Evolutionary conservation across 2,329 filamentous ascomycete genomes (phyloP), one percentile per base, ranked within the genome.

Genomic region (Fusarium humuli): DNA sequence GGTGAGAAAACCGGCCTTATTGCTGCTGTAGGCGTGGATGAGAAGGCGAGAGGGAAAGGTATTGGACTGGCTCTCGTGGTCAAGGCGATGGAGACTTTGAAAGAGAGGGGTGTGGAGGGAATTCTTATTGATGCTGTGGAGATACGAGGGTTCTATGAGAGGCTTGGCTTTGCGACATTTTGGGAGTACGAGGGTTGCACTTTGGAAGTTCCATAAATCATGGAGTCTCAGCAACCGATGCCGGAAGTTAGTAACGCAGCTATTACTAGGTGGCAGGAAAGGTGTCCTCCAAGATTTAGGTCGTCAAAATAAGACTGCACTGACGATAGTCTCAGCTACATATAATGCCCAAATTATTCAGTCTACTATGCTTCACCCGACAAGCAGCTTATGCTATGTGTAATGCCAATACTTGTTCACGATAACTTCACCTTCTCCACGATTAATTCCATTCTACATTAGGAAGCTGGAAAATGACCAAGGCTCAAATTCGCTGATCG

Each of bases 141-240:
- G 12, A 72, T 75, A 27, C 27, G 25, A 7, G 70, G 73, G 0
- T 75, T 75, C 29, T 75, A 75, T 30, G 73, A 75, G 5, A 59
- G 52, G 11, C 6, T 75, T 5, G 73, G 65, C 3, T 71, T 61
- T 18, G 53, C 71, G 29, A 40, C 49, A 2, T 29, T 41, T 2
- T 76, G 69, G 69, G 52, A 75, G 41, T 75, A 73, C 45, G 72
- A 73, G 32, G 20, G 56, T 6, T 65, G 54, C 12, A 23, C 13
- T n/a, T 40, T 41, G 48, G 34, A 53, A 10, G 34, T 37, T 37
- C 34, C 34, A 37, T 37, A 37, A 37, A 4, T n/a, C 10, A n/a
- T 37, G 4, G 34, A 7, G 10, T 37, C 34, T 11, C 34, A 37
- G 10, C 9, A 37, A 37, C 10, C 34, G 34, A 9, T n/a, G 18